Evolutionary conservation across 371 early-diverging fungal species (phyloP).

Genomic region (Mortierella polycephala): DNA sequence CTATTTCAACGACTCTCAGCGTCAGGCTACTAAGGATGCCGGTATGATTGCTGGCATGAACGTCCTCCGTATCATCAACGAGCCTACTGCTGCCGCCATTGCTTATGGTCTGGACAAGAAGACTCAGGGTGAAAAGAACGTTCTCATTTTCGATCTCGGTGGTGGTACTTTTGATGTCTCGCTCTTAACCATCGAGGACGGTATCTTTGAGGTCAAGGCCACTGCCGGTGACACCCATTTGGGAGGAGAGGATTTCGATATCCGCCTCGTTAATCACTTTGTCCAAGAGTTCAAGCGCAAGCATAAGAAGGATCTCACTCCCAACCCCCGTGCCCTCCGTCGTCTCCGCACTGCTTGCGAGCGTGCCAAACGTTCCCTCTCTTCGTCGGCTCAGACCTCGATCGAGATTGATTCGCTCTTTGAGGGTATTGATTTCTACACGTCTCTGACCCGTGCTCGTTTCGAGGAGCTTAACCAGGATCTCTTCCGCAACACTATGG

Average conservation of each 20-base stretch:
- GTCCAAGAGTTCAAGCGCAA: slow-evolving; percentile 91
- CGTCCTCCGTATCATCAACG: slow-evolving; percentile 97
- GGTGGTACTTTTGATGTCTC: slow-evolving; percentile 99
- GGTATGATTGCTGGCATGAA: slow-evolving; percentile 95
- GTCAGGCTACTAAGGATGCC: slow-evolving; percentile 99
- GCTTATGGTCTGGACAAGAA: slow-evolving; percentile 96
- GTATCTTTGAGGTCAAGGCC: slow-evolving; percentile 95
- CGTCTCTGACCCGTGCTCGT: slow-evolving; percentile 95
- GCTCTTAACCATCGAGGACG: slow-evolving; percentile 92
- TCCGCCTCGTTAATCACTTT: slow-evolving; percentile 92
- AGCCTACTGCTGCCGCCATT: slow-evolving; percentile 98
- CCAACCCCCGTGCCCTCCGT: slow-evolving; percentile 91
- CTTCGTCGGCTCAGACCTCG: slow-evolving; percentile 87
- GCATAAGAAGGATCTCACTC: slow-evolving; percentile 87
- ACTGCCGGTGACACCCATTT: slow-evolving; percentile 98
- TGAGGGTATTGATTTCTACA: slow-evolving; percentile 93
- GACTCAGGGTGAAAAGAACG: slow-evolving; percentile 80
- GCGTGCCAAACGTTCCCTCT: slow-evolving; percentile 96
- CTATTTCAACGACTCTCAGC: slow-evolving; percentile 96
- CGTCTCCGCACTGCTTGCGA: slow-evolving; percentile 97
- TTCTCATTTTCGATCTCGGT: slow-evolving; percentile 96
- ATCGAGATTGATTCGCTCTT: slow-evolving; percentile 96
- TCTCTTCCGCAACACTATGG: slow-evolving; percentile 94
- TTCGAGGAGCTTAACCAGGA: slow-evolving; percentile 97
- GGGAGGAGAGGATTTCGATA: slow-evolving; percentile 99